Evolutionary conservation across 257 asterid genomes (phyloP).

Genomic region (Capsicum pubescens): DNA sequence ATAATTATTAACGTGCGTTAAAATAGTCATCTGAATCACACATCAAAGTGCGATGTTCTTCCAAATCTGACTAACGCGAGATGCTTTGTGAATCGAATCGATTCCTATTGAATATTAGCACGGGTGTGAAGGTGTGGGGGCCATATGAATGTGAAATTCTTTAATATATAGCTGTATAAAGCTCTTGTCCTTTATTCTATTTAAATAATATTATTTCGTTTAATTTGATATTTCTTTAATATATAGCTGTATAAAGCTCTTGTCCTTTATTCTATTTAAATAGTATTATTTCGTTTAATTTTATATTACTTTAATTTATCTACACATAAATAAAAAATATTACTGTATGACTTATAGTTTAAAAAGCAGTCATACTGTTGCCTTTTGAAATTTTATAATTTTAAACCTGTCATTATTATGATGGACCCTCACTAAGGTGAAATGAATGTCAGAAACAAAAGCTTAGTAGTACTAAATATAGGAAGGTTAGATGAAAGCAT

Average conservation of each 20-base stretch:
- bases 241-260: neutral
- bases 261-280: neutral
- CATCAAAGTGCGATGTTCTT: too few species aligned
- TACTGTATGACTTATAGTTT: too few species aligned
- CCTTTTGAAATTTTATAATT: too few species aligned
- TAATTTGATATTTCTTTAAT: neutral
- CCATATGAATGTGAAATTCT: neutral
- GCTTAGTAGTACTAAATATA: too few species aligned
- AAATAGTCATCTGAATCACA: neutral
- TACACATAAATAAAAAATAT: too few species aligned
- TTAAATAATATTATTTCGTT: neutral
- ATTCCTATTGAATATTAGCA: neutral
- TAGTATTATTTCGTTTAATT: too few species aligned
- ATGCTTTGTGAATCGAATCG: neutral
- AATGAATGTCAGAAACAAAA: too few species aligned
- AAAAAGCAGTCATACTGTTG: too few species aligned
- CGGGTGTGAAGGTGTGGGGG: neutral
- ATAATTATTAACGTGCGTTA: neutral
- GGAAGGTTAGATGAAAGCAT: too few species aligned
- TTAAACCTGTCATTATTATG: too few species aligned
- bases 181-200: neutral
- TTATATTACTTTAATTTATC: neutral
- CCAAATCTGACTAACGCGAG: neutral
- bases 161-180: neutral
- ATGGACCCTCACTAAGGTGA: too few species aligned